Base-by-base conservation (phyloP, 1,284 basidiomycete genomes). In the Agaricales sp. region DNA sequence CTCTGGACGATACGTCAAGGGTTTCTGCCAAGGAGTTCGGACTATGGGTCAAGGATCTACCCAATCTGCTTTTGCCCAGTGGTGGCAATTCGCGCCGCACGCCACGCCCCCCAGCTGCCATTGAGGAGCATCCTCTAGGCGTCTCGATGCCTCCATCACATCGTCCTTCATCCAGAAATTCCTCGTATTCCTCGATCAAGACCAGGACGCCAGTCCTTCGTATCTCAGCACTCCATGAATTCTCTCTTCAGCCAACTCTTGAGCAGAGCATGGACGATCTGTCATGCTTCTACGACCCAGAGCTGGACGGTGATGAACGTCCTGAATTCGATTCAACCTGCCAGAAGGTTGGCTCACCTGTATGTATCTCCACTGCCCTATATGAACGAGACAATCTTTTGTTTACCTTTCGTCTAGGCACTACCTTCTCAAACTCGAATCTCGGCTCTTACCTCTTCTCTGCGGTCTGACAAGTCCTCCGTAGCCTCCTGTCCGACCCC, bases 1-100 rank as follows among this genome's bases (percentile, higher is more conserved):
- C 73, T 41, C 63, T 70, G 49, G 76, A 78, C 55, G 71, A 76
- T 55, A 64, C 74, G 46, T 67, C 72, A 53, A 78, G 92, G 38
- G 79, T 89, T 49, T 76, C 80, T 21, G 93, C 95, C 3, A 73
- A 73, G 46, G 91, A 91, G 52, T 90, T 99, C 58, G 93, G 91
- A 11, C 64, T 67, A 45, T 99, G 95, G 95, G 75, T 86, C 49
- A 82, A 78, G 63, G 80, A 85, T 53, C 70, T 98, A 2, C 88
- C 90, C 11, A 70, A 77, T 44, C 74, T 90, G 53, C 74, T 92
- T 19, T n/a, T 19, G 11, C 41, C 41, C 49, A n/a, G n/a, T n/a
- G 75, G 73, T 48, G 71, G 63, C n/a, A 51, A 51, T 45, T 20
- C 65, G 68, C 49, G 62, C 64, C 54, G 63, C 63, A 53, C 61